Evolutionary conservation across 208 protist genomes (phyloP).

Genomic region (Crithidia bombi): DNA sequence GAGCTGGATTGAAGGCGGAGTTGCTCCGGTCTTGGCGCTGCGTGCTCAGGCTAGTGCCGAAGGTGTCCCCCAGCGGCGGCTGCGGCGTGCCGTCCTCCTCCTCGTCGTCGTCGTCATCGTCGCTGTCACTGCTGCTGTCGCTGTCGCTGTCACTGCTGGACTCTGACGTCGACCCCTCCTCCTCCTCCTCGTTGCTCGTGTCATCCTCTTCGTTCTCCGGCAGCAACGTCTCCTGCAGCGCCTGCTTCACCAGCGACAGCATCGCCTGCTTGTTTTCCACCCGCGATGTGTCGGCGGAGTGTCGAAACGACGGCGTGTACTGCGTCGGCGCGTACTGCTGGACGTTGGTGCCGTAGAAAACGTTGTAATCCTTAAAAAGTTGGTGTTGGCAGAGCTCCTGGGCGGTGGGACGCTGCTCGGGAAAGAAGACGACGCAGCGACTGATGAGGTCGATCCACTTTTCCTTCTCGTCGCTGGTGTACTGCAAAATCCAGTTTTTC

Average conservation of each 20-base stretch:
- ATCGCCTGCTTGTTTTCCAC: constrained; percentile 69
- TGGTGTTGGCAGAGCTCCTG: constrained; percentile 70
- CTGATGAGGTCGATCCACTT: constrained; percentile 83
- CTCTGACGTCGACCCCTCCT: constrained; percentile 19
- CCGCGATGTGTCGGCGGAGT: constrained; percentile 32
- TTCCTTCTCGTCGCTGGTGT: constrained; percentile 39
- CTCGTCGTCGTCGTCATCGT: constrained; percentile 12
- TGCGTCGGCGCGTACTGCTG: constrained; percentile 43
- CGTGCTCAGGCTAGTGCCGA: constrained; percentile 17
- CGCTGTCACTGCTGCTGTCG: constrained; percentile 12
- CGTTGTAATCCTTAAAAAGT: constrained; percentile 67
- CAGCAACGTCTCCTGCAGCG: constrained; percentile 37
- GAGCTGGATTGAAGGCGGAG: constrained; percentile 1
- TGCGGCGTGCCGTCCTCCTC: constrained; percentile 10
- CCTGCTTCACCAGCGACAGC: constrained; percentile 45
- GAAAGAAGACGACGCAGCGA: constrained; percentile 82
- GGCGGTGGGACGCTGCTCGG: constrained; percentile 76
- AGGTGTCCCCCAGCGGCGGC: not conserved
- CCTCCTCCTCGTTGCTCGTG: constrained; percentile 35
- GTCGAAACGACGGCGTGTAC: constrained; percentile 53
- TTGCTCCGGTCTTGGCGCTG: constrained; percentile 10
- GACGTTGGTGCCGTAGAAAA: constrained; percentile 79
- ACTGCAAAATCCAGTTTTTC: constrained; percentile 59
- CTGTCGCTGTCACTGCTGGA: constrained; percentile 3
- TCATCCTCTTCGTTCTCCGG: constrained; percentile 40